These are phyloP conservation scores for Xylaria arbuscula DNA, from an alignment of 2,329 filamentous ascomycete species.

Conservation along the genomic window DNA sequence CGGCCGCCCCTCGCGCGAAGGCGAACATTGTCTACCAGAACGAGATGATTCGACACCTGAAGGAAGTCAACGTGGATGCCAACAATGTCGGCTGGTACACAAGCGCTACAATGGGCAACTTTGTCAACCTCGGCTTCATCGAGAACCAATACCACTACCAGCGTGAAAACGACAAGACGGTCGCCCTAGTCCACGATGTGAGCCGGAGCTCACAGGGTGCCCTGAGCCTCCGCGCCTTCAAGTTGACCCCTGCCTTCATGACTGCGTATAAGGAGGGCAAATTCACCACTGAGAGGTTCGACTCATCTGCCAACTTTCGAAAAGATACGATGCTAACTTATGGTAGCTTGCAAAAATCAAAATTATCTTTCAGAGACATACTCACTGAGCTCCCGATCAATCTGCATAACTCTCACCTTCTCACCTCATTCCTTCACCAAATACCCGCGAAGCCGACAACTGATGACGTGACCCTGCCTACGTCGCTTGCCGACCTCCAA, in stretches of 20 bases:
- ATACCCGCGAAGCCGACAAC: slow-evolving; percentile 75
- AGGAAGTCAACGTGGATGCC: slow-evolving; percentile 97
- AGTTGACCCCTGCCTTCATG: slow-evolving; percentile 88
- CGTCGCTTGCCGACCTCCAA: slow-evolving; percentile 81
- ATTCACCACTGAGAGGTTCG: slow-evolving; percentile 95
- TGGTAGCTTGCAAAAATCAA: slow-evolving; percentile 90
- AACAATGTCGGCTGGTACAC: slow-evolving; percentile 99
- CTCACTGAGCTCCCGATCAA: slow-evolving; percentile 88
- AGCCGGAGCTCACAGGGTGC: slow-evolving; percentile 94
- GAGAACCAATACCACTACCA: slow-evolving; percentile 99
- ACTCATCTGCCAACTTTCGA: slow-evolving; percentile 13
- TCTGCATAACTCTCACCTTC: slow-evolving; percentile 96
- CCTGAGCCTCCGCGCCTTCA: slow-evolving; percentile 89
- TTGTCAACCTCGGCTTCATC: slow-evolving; percentile 92
- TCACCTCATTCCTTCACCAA: slow-evolving; percentile 95
- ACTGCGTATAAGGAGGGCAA: slow-evolving; percentile 94
- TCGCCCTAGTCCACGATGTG: slow-evolving; percentile 93
- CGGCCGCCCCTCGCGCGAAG: slow-evolving; percentile 91
- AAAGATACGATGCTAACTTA: slow-evolving; percentile 40
- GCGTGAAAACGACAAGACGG: slow-evolving; percentile 88
- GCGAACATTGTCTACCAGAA: slow-evolving; percentile 87
- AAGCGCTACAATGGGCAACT: slow-evolving; percentile 98
- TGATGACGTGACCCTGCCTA: slow-evolving; percentile 78
- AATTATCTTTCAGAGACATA: slow-evolving; percentile 93
- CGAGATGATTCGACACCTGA: slow-evolving; percentile 96